Evolutionary conservation across 352 stramenopile species (phyloP).

Genomic region (Pythium dissotocum): DNA sequence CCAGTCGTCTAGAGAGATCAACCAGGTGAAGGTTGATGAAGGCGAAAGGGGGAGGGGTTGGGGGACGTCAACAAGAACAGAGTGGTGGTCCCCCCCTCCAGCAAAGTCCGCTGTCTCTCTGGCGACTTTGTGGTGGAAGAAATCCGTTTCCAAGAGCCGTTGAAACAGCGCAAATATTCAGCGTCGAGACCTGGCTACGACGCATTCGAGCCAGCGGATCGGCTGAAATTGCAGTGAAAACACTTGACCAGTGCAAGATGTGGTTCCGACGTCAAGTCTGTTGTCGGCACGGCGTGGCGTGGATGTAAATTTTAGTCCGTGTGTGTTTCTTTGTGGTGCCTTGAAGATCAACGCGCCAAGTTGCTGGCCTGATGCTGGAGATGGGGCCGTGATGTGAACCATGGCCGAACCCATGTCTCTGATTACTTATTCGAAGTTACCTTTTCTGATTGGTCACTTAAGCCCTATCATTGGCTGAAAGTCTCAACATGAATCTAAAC

Average conservation of each 20-base stretch:
- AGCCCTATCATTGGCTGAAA: background rate
- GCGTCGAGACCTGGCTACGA: background rate
- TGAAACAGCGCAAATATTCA: background rate
- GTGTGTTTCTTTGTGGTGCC: background rate
- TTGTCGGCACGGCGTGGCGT: no score
- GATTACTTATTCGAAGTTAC: background rate
- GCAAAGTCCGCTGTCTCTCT: background rate
- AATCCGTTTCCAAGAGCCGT: background rate
- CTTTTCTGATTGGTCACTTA: background rate
- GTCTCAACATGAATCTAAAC: background rate
- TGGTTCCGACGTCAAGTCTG: background rate
- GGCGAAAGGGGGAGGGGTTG: background rate
- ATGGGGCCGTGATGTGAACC: background rate
- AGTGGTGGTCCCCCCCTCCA: background rate
- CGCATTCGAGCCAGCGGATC: background rate
- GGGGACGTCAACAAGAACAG: background rate
- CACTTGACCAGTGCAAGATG: background rate
- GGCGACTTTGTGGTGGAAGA: background rate
- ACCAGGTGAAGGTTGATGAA: conserved; percentile 1
- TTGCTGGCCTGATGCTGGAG: background rate
- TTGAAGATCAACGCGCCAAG: no score
- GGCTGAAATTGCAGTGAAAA: background rate
- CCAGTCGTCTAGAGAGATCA: background rate
- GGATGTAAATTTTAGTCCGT: no score
- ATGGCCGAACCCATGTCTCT: background rate